Evolutionary conservation across 1,284 basidiomycete species (phyloP).

Genomic region (Grifola frondosa): DNA sequence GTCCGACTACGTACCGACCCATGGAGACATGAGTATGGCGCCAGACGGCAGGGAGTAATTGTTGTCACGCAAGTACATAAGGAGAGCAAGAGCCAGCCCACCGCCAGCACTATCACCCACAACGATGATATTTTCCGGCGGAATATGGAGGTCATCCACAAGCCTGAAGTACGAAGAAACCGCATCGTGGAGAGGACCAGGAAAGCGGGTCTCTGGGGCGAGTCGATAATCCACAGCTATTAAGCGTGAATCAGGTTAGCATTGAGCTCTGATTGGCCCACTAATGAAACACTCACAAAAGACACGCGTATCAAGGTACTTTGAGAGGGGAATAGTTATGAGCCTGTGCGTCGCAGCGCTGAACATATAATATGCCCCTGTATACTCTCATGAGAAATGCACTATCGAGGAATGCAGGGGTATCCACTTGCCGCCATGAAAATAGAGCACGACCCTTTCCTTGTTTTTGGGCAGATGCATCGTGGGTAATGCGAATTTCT

Average conservation of each 20-base stretch:
- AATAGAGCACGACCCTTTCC: conserved; percentile 87
- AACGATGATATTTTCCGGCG: conserved; percentile 86
- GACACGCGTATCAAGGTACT: conserved; percentile 89
- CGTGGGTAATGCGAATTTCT: conserved; percentile 8
- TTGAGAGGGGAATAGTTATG: conserved; percentile 90
- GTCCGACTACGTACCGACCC: conserved; percentile 78
- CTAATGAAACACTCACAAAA: conserved; percentile 68
- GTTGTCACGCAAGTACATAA: conserved; percentile 92
- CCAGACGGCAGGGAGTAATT: conserved; percentile 78
- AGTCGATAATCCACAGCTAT: conserved; percentile 96
- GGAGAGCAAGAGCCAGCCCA: conserved; percentile 79
- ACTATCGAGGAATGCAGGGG: not conserved
- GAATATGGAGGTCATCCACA: conserved; percentile 86
- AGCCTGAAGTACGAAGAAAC: conserved; percentile 87
- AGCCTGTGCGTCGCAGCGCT: conserved; percentile 93
- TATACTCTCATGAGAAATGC: not conserved
- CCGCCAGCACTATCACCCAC: conserved; percentile 95
- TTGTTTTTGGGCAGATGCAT: conserved; percentile 40
- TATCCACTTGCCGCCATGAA: conserved; percentile 85
- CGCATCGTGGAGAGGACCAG: conserved; percentile 90
- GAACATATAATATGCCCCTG: conserved; percentile 92
- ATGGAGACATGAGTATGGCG: conserved; percentile 87
- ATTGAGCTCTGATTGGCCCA: not conserved
- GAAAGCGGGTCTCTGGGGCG: conserved; percentile 93
- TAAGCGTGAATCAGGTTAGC: not conserved